These are phyloP conservation scores for Pythium catenulatum DNA, from an alignment of 352 stramenopile species.

Conservation along the genomic window DNA sequence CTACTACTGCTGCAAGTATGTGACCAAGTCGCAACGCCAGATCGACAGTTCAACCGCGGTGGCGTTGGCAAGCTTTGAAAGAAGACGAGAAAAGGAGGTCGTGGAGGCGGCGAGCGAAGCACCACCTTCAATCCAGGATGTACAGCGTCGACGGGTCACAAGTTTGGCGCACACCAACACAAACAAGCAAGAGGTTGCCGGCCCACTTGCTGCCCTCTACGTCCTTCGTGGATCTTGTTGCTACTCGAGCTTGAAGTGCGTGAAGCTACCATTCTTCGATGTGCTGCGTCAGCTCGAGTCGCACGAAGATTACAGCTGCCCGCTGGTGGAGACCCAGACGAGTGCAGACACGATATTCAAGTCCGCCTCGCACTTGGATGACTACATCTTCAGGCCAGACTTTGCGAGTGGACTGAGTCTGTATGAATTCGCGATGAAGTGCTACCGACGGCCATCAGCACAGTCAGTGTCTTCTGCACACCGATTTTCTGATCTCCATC, in stretches of 20 bases:
- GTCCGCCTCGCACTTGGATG: neutral
- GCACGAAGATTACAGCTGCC: neutral
- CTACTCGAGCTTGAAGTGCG: neutral
- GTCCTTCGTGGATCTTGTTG: constrained; percentile 25
- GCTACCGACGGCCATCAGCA: neutral
- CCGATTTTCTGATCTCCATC: neutral
- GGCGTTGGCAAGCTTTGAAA: constrained; percentile 29
- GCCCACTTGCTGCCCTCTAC: constrained; percentile 25
- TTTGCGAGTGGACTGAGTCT: neutral
- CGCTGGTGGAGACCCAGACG: neutral
- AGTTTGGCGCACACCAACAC: constrained; percentile 36
- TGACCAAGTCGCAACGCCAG: constrained; percentile 36
- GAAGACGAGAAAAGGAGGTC: too few species aligned
- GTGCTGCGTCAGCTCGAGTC: neutral
- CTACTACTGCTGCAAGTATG: constrained; percentile 57
- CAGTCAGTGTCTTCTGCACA: neutral
- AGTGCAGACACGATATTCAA: too few species aligned
- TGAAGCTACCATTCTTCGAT: neutral
- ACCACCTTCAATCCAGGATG: neutral
- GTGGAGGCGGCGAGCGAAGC: neutral
- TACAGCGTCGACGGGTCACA: constrained; percentile 18
- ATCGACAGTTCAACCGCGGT: constrained; percentile 39
- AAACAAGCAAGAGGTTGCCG: constrained; percentile 46
- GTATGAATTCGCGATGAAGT: constrained; percentile 7
- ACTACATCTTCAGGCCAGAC: constrained; percentile 8